Base-by-base conservation (phyloP, 2,329 filamentous ascomycete genomes). In the Hypoxylon sp. region DNA sequence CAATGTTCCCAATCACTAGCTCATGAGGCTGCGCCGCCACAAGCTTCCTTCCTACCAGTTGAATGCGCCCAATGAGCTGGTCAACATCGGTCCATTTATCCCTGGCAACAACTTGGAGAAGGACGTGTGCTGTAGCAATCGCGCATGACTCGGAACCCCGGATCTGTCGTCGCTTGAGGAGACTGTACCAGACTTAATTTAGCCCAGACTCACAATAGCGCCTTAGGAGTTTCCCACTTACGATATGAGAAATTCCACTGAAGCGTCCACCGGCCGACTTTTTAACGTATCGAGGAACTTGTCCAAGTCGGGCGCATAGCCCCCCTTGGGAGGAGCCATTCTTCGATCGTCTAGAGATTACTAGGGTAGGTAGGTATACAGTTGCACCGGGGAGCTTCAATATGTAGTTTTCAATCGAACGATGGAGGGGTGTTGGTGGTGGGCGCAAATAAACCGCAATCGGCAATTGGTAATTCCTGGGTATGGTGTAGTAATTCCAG, bases 1-100 rank as follows among this genome's bases (percentile, higher is more conserved):
- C 93, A 73, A 99, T 94, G 76, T 99, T 99, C 57, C 94, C 95
- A 48, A 98, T 93, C 4, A 94, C 93, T 73, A 97, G 90, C 82
- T 98, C 96, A 67, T 91, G 89, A 14, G 95, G 95, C 75, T 97
- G 93, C 6, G 96, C 94, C 60, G 91, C 88, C 36, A 92, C 90
- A 46, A 99, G 85, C 60, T 90, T 88, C 73, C 89, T 87, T 61
- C 96, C 96, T 23, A 95, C 90, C 65, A 90, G 87, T 71, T 92
- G 90, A 68, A 99, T 90, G 71, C 93, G 90, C 73, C 91, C 88
- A 65, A 98, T 89, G 55, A 99, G 89, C 75, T 91, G 89, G 53
- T 89, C 87, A 50, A 94, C 90, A 78, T 95, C 91, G 67, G 87
- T 86, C 82, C 91, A 94, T 78, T 91, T 92, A 73, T 91, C 92